Percentiles rank a stretch among this genome's conserved stretches.
These are phyloP conservation scores for Lachnellula occidentalis DNA, from an alignment of 2,329 filamentous ascomycete genomes.

Conservation along the genomic window DNA sequence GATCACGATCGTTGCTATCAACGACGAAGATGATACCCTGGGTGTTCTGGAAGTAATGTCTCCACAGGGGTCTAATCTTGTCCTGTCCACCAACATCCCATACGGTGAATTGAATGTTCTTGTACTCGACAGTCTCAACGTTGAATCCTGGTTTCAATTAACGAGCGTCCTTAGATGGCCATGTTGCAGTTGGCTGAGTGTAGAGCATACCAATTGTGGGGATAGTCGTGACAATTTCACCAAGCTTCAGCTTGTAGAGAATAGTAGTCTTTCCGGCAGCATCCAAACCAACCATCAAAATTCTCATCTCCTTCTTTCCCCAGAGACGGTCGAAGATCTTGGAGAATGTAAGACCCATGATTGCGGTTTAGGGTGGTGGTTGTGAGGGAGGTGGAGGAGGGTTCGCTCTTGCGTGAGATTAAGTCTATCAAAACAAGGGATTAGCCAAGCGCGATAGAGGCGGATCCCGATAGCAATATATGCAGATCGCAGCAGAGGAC, in stretches of 20 bases:
- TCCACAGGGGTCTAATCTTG: conserved; percentile 99
- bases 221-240: conserved; percentile 98
- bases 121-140: conserved; percentile 99
- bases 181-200: neutral
- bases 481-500: conserved; percentile 20
- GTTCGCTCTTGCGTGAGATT: conserved; percentile 28
- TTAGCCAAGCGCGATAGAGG: conserved; percentile 16
- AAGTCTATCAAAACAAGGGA: conserved; percentile 13
- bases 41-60: conserved; percentile 99
- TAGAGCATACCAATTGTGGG: conserved; percentile 80
- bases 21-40: conserved; percentile 99
- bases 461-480: conserved; percentile 11
- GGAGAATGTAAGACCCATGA: conserved; percentile 97
- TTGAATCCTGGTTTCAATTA: conserved; percentile 70
- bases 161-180: conserved; percentile 19
- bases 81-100: conserved; percentile 99
- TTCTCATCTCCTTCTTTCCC: conserved; percentile 99
- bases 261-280: conserved; percentile 99
- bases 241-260: conserved; percentile 99
- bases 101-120: conserved; percentile 99
- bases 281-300: conserved; percentile 99
- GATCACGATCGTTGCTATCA: conserved; percentile 97
- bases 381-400: conserved; percentile 31
- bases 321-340: conserved; percentile 95
- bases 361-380: conserved; percentile 46